Conservation (phyloP, 2,329 filamentous ascomycete genomes). For the Tothia fuscella region DNA sequence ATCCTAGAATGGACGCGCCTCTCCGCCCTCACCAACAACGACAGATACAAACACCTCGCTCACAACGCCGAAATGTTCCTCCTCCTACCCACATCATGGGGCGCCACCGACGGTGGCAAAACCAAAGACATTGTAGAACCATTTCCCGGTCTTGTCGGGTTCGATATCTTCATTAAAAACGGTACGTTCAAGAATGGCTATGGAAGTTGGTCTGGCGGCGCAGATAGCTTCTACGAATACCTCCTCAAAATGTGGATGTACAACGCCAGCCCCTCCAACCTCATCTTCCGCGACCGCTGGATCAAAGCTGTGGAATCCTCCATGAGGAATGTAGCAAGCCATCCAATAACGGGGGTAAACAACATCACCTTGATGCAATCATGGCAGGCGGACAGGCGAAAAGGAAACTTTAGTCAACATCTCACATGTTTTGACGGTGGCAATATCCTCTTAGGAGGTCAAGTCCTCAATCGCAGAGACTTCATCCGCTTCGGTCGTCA, state of each 20-base stretch:
- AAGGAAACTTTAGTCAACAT: slow-evolving; percentile 29
- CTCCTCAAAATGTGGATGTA: slow-evolving; percentile 87
- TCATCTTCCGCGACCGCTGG: slow-evolving; percentile 62
- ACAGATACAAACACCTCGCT: slow-evolving; percentile 52
- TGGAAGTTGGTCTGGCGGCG: slow-evolving; percentile 67
- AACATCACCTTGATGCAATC: slow-evolving; percentile 20
- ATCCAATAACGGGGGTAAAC: slow-evolving; percentile 45
- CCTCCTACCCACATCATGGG: slow-evolving; percentile 50
- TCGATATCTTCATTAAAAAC: slow-evolving; percentile 48
- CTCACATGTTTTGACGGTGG: slow-evolving; percentile 75
- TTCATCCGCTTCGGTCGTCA: slow-evolving; percentile 64
- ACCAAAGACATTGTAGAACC: slow-evolving; percentile 59
- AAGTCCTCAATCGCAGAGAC: slow-evolving; percentile 50
- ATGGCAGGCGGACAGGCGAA: slow-evolving; percentile 44
- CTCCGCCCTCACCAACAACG: slow-evolving; percentile 59
- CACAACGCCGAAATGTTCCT: slow-evolving; percentile 60
- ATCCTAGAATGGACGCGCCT: slow-evolving; percentile 76
- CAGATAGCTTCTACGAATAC: slow-evolving; percentile 79
- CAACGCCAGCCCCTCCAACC: slow-evolving; percentile 49
- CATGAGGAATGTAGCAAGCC: slow-evolving; percentile 57
- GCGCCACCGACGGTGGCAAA: slow-evolving; percentile 63
- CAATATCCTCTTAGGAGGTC: slow-evolving; percentile 74
- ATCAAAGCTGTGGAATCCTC: slow-evolving; percentile 61
- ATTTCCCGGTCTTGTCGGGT: slow-evolving; percentile 66
- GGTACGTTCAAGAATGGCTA: slow-evolving; percentile 54